A percentile compares a stretch with the other conserved stretches of the same genome.
phyloP scores from a whole-genome alignment of 2,329 filamentous ascomycete species.

The Ceratocystis ficicola region DNA sequence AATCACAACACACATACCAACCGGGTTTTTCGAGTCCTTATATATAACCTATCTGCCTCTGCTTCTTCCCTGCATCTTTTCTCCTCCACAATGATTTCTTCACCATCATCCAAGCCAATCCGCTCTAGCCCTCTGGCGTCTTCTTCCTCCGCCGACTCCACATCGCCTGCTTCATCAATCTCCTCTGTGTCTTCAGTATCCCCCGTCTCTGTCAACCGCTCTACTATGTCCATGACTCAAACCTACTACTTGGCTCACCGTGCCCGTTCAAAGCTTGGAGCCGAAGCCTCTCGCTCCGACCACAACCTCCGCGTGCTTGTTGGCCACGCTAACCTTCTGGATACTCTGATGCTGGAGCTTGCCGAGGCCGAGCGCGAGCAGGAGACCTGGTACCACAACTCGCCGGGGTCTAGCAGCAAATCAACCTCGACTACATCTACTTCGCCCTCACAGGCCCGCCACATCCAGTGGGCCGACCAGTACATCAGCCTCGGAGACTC shows the following conservation, averaged over 20 bases:
- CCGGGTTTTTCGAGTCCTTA: not conserved
- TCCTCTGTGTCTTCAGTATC: conserved; percentile 32
- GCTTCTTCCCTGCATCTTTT: not conserved
- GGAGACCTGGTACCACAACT: conserved; percentile 85
- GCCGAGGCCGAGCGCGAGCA: conserved; percentile 91
- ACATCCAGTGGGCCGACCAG: conserved; percentile 64
- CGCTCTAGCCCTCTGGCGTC: conserved; percentile 21
- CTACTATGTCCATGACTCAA: conserved; percentile 95
- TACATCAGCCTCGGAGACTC: conserved; percentile 33
- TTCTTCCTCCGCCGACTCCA: conserved; percentile 24
- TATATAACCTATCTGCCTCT: not conserved
- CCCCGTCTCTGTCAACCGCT: conserved; percentile 38
- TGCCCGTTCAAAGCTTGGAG: conserved; percentile 88
- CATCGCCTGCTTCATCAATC: conserved; percentile 28
- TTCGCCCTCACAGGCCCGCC: conserved; percentile 49
- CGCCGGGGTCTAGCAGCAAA: conserved; percentile 61
- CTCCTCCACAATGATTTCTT: conserved; percentile 18
- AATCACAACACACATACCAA: conserved; percentile 3
- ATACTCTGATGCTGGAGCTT: conserved; percentile 83
- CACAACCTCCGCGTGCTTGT: conserved; percentile 93
- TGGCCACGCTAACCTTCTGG: conserved; percentile 95
- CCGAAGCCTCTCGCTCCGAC: conserved; percentile 77
- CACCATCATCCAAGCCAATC: conserved; percentile 1
- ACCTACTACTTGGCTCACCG: conserved; percentile 98
- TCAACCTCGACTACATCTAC: conserved; percentile 28